Evolutionary conservation across 345 rosid genomes (phyloP), one percentile per base, ranked within the genome.

Genomic region (Fremontodendron californicum): DNA sequence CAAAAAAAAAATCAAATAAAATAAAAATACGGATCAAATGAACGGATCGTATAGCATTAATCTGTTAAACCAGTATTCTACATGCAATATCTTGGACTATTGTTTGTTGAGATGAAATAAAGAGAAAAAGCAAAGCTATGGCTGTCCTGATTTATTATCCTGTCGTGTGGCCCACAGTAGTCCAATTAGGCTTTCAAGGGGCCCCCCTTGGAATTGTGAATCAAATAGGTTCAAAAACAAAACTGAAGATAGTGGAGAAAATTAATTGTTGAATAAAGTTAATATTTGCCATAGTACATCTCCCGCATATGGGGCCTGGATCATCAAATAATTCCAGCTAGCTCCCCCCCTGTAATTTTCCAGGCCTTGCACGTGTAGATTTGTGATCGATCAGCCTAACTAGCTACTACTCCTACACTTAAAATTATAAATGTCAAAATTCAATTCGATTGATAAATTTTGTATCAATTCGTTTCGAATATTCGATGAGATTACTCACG

Each of bases 91-190:
- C 3, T 45, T 45, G 39, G 39, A n/a, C n/a, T n/a, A 45, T 45
- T 49, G 29, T 71, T 18, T 48, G 37, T 19, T 31, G 75, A 71
- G 18, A 71, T 71, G 43, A 49, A 71, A 71, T 71, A 49, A 70
- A 49, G 60, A 19, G 74, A 10, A 51, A 71, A 71, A 9, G 74
- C 74, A 48, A 4, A 9, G 43, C 19, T 10, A 10, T 48, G 57
- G 25, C 0, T 29, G 43, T 68, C 73, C 37, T 43, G 3, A 23
- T 43, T 5, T 45, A 5, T 43, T 6, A 25, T 25, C 46, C 16
- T 42, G 54, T 48, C 40, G 58, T 70, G 54, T 23, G 67, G 29
- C 27, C 74, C 60, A 48, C 43, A 0, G 2, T 9, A 0, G 2
- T 9, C 60, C 74, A 16, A 29, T 31, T 29, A 31, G 9, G 58